Base-by-base conservation (phyloP, 2,329 filamentous ascomycete genomes). In the Talaromyces piceae region DNA sequence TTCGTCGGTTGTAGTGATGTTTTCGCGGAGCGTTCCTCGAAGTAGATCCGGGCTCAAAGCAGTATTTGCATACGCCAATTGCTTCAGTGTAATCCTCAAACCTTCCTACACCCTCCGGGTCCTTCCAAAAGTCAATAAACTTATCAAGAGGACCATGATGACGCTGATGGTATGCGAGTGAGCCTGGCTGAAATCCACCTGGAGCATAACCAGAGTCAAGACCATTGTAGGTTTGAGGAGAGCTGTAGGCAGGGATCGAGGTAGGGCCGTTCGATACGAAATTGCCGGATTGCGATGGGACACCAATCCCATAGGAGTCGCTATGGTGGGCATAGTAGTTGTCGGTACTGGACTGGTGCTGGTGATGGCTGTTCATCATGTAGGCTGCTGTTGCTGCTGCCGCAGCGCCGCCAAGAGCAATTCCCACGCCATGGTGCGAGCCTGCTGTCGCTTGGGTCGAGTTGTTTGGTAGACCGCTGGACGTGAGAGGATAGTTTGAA, bases 61-160 rank as follows among this genome's bases (percentile, higher is more conserved):
- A 85, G 58, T 82, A 71, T 56, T 77, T 81, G 67, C 82, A 85
- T 2, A 84, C 77, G 20, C 82, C 82, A 58, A 83, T 84, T 53
- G 79, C 77, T 64, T 85, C 80, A 1, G 81, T 84, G 59, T 85
- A 85, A 61, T 84, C 81, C 63, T 85, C 82, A 69, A 82, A 84
- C 61, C 78, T 77, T 16, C 75, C 76, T 1, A 84, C 80, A n/a
- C 81, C 82, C 55, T 84, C 80, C 1, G 80, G 75, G 55, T 80
- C 82, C 61, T 75, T 81, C 78, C 77, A 83, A 72, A 77, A 84
- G 59, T 80, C 78, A 33, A 80, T 72, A 26, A 83, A 72, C 46
- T 71, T 76, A 31, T 71, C 72, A 1, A 84, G 69, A 0, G 82
- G 77, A 0, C 80, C 80, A 41, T 72, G 73, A 52, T 79, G 79